Base-by-base conservation (phyloP, 2,329 filamentous ascomycete species). In the Cordyceps pruinosa region DNA sequence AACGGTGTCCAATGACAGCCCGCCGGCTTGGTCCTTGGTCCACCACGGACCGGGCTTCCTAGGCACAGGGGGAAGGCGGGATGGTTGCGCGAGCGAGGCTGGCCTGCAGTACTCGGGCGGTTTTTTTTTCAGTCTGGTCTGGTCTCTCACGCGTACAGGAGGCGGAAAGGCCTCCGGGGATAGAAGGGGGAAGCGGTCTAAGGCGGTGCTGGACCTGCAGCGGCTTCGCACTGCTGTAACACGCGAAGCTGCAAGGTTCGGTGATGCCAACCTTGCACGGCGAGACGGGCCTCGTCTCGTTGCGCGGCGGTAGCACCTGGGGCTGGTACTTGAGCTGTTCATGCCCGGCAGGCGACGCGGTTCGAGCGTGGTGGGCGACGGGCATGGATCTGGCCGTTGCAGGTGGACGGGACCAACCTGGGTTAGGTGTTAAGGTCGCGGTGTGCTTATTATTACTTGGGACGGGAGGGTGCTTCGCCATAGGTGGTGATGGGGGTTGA, bases 1-100 rank as follows among this genome's bases (percentile, higher is more conserved):
- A 58, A 55, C 57, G 57, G 57, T 58, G 57, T 58, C 57, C 57
- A 58, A 58, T 58, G 28, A 42, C 34, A 58, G 44, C 10, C 12
- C 25, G n/a, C 3, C 12, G 17, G 8, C 4, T 4, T 3, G n/a
- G 4, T 35, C 25, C 5, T n/a, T 15, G 46, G 28, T 25, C 54
- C 54, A 55, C 51, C 15, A 19, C 32, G 42, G 41, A 30, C 51
- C 19, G 21, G 13, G 17, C 26, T 47, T 57, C 19, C 25, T 50
- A 19, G 25, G 13, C 19, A n/a, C 35, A 6, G 15, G 35, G 35
- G 15, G 34, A 37, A 42, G 23, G 37, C 12, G 25, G 41, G 4
- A 30, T 21, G 9, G 23, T 13, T 41, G 34, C 48, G 46, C 10
- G 46, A 34, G 30, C 19, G 28, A 34, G 35, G 35, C 48, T 51